These are phyloP conservation scores for Fraxinus velutina DNA, from an alignment of 305 asterid genomes.

Conservation along the genomic window DNA sequence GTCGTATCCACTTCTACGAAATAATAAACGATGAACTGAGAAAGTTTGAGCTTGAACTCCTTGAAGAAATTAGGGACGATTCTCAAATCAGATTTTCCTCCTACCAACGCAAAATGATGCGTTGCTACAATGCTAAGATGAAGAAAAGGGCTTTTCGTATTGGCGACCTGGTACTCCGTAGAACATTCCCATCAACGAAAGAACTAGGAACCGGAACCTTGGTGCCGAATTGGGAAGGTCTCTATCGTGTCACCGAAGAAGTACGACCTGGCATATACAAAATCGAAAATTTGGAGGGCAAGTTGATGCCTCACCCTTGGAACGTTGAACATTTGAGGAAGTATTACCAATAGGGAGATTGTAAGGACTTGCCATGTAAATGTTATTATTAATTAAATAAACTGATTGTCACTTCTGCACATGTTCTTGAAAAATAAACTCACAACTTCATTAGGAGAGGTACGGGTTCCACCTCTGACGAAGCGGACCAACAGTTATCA, in stretches of 20 bases:
- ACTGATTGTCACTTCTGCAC: too few relatives aligned
- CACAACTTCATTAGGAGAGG: not conserved
- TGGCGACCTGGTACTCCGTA: not conserved
- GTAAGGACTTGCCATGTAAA: too few relatives aligned
- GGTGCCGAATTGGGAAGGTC: too few relatives aligned
- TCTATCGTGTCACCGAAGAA: not conserved
- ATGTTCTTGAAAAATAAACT: too few relatives aligned
- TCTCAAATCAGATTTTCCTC: not conserved
- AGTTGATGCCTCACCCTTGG: not conserved
- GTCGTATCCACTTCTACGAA: not conserved
- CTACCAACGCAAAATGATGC: not conserved
- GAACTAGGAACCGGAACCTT: not conserved
- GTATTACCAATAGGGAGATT: too few relatives aligned
- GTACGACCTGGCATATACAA: not conserved
- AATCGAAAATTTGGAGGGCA: not conserved
- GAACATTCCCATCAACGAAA: not conserved
- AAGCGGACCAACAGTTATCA: too few relatives aligned
- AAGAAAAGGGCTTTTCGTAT: not conserved
- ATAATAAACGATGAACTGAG: not conserved
- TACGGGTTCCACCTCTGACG: too few relatives aligned
- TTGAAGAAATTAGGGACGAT: not conserved
- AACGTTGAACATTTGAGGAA: not conserved
- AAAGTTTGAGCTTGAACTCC: not conserved
- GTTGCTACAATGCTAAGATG: not conserved
- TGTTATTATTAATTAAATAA: too few relatives aligned